Base-by-base conservation (phyloP, 1,139 yeast species). In the Zygosaccharomyces sapae region DNA sequence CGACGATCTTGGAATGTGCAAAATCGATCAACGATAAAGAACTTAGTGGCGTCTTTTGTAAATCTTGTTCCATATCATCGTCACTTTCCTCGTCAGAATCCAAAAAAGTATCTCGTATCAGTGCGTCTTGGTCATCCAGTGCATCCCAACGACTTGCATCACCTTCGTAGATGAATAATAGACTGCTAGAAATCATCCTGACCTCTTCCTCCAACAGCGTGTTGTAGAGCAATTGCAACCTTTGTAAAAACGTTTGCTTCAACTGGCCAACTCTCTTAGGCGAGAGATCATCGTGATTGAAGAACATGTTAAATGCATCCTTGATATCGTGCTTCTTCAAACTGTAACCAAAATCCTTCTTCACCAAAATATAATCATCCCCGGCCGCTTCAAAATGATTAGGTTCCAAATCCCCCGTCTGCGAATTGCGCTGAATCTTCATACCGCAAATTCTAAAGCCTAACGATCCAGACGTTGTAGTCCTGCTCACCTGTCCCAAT, bases 401-500 rank as follows among this genome's bases (percentile, higher is more conserved):
- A 2, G 43, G 31, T 30, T 55, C 54, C n/a, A 54, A 45, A 1
- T 24, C 47, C 0, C 54, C 16, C 1, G 43, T 41, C 9, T 10
- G 36, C 13, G 55, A 43, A 35, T 54, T 61, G 39, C 66, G 61
- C 54, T 67, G 74, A 2, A 84, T 67, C 57, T 83, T 83, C 95
- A 92, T 86, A 0, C 98, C 98, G 56, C 97, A 90, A 1, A 92
- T 77, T 49, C 98, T 71, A 54, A 84, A 80, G 18, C 80, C 75
- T 16, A 86, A 70, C 1, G 82, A 69, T 0, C 97, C 96, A 45
- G 94, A 83, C 1, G 97, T 92, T 1, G 97, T 90, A 0, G 71
- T 54, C 1, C 68, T 62, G 38, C 94, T 76, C 0, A 92, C 97
- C 35, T 73, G 66, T 30, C 69, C 70, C 57, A 92, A 68, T 37